Evolutionary conservation across 2,329 filamentous ascomycete genomes (phyloP), one percentile per base, ranked within the genome.

Genomic region (Onygena corvina): DNA sequence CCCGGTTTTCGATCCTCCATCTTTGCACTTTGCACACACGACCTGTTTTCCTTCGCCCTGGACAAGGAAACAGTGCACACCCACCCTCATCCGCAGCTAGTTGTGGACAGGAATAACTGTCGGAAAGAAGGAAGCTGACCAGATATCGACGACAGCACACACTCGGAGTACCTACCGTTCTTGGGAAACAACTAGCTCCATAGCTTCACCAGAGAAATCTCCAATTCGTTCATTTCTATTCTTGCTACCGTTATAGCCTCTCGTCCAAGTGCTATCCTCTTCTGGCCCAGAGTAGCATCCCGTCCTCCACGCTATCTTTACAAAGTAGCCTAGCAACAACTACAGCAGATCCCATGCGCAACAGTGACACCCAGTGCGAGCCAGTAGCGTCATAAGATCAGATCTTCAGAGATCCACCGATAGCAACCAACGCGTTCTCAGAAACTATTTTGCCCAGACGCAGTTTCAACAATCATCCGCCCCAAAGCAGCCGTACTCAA

Each of bases 401-500:
- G n/a, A n/a, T n/a, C 12, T 14, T 11, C 11, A 42, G 29, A 31
- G n/a, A 11, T 12, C 29, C 29, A 31, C 9, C 36, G 36, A 40
- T 23, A 40, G 36, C 36, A 25, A 23, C 36, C 21, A 40, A 40
- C 18, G 11, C 16, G 9, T 12, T 6, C 2, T n/a, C 18, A 21
- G 14, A 25, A 8, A 40, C 9, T 40, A 40, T n/a, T 11, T 18
- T 40, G 35, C 35, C 35, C 35, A 40, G n/a, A 25, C 20, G 35
- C 35, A 23, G n/a, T 11, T 16, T 30, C 25, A 14, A 30, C 14
- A n/a, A 20, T 12, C 23, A 11, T 16, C 42, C 30, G 29, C 18
- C 42, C 42, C 27, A 30, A 30, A 18, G 25, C 42, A 46, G 20
- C 42, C 18, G 42, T 46, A 46, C 14, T 46, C 18, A 16, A 50